Evolutionary conservation across 768 basidiomycete genomes (phyloP), one percentile per base, ranked within the genome.

Genomic region (Tephrocybe sp.): DNA sequence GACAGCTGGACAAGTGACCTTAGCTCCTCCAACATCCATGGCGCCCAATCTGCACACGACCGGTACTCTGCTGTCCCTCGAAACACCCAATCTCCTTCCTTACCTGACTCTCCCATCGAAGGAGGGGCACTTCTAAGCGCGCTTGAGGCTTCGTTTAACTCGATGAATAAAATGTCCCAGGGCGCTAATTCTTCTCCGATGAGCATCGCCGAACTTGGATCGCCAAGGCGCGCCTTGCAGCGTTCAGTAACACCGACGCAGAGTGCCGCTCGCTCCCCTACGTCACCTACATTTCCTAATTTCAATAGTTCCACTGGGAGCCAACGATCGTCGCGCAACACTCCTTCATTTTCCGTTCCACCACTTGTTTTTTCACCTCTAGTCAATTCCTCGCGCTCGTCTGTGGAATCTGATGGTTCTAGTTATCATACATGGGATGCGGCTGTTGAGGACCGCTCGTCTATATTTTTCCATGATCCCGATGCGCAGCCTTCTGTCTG

Each of bases 351-450:
- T 43, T 66, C 78, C 32, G 78, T 78, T 32, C 78, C 81, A 48
- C 77, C 79, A 1, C 76, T 86, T 45, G 72, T 85, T n/a, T 77
- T 92, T 46, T 83, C 85, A 33, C 84, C 87, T 4, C 68, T 87
- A 14, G 78, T 77, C 13, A 91, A 84, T 55, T 87, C 87, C 6
- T 92, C 90, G 23, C 78, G 84, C 23, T 87, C 89, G 12, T 92
- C 91, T 5, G 68, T 92, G 17, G 87, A 84, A 52, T 91, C 89
- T 9, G 77, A 75, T 32, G 89, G 91, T 13, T 93, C 91, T 2
- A 92, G 91, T 66, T 92, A 89, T 65, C 89, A 92, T 63, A 89
- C 89, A 4, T 84, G 78, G 78, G 87, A 89, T 49, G 83, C 70
- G 17, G 82, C 84, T 23, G 47, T 69, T 56, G 78, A 78, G 51